Base-by-base conservation (phyloP, 768 basidiomycete species). In the Mycena rosella region DNA sequence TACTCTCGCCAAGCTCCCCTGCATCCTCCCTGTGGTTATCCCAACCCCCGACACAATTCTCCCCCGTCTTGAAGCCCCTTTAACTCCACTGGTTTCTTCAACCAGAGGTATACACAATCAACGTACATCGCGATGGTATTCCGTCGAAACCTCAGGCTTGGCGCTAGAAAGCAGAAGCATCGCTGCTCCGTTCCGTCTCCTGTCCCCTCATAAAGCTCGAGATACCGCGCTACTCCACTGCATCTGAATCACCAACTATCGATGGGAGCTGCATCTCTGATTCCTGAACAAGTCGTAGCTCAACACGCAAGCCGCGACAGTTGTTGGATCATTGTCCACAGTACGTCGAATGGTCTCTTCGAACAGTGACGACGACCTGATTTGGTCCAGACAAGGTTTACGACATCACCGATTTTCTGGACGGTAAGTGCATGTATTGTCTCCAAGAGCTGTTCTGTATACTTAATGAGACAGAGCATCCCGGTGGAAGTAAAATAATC, bases 281-380 rank as follows among this genome's bases (percentile, higher is more conserved):
- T 69, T 54, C 45, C 68, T 34, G 36, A 48, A 20, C 34, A 65
- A 38, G 47, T 42, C 30, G 17, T 69, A 17, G 62, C 58, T 15
- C 63, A 69, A 13, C 68, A 69, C 47, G 56, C 47, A 34, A 69
- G 29, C 36, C 68, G 68, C 29, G 85, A 89, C 60, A 85, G 83
- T 63, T 88, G 88, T 72, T 90, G 89, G 89, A 88, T 90, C 65
- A 88, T 90, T 51, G 85, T 90, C 0, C 87, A 89, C 66, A 85
- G 87, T 84, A 61, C 11, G 78, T 69, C 29, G 18, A 44, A 40
- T 44, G 18, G 55, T 5, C 38, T 24, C 38, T 30, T 48, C 30
- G 48, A 24, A 3, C 22, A n/a, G 38, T 29, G 54, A 20, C 22
- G 20, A n/a, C 6, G 53, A 72, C 56, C 72, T 9, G 15, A 49